Conservation (phyloP, 2,329 filamentous ascomycete species). For the Diaporthe australafricana region DNA sequence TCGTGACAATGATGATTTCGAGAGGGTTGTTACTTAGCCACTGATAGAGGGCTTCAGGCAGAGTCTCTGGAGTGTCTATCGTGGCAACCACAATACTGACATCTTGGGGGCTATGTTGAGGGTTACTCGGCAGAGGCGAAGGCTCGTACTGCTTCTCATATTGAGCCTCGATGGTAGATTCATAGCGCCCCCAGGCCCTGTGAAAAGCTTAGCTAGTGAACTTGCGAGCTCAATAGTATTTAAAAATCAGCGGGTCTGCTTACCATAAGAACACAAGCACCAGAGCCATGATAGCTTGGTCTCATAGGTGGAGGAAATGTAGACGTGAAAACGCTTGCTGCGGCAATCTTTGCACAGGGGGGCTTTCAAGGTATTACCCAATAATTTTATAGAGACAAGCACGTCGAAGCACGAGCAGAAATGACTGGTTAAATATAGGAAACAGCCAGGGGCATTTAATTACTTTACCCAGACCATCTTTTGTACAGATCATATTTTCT, state of each 20-base stretch:
- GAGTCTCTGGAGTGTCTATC: neutral
- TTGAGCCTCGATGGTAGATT: neutral
- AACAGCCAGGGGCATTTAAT: neutral
- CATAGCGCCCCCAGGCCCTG: constrained; percentile 1
- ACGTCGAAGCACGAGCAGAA: too few relatives aligned
- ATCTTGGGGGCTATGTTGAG: neutral
- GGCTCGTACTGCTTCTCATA: neutral
- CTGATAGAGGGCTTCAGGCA: neutral
- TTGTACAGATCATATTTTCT: neutral
- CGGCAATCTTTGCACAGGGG: neutral
- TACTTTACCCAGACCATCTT: neutral
- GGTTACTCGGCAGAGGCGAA: neutral
- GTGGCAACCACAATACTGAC: constrained; percentile 20
- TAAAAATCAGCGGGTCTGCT: neutral
- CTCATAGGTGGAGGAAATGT: neutral
- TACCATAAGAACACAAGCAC: neutral
- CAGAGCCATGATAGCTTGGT: neutral
- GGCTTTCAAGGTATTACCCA: too few relatives aligned
- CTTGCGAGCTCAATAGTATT: rapidly evolving
- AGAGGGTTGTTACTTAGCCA: neutral
- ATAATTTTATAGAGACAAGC: too few relatives aligned
- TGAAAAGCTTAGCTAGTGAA: neutral
- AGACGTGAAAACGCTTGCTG: too few relatives aligned
- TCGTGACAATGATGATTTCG: constrained; percentile 16
- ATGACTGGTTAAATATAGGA: too few relatives aligned